These are phyloP conservation scores for Coniochaeta sp. DNA, from an alignment of 2,329 filamentous ascomycete species.

Conservation along the genomic window DNA sequence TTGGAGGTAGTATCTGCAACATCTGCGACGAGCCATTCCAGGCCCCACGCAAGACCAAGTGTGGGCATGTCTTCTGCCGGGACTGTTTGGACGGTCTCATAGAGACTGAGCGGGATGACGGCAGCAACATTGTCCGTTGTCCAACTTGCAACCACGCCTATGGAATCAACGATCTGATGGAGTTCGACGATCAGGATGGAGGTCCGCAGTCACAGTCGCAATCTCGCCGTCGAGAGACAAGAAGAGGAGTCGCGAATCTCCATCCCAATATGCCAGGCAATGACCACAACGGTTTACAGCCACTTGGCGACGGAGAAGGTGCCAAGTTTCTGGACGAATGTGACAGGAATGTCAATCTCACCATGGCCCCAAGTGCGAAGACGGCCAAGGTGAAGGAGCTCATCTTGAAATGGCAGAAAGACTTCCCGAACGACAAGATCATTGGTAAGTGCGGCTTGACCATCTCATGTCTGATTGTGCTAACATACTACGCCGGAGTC, in stretches of 20 bases:
- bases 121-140: neutral
- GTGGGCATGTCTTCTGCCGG: constrained; percentile 24
- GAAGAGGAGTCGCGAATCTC: no score
- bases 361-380: constrained; percentile 21
- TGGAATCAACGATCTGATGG: neutral
- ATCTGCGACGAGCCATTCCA: neutral
- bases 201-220: neutral
- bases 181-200: neutral
- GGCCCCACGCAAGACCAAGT: constrained; percentile 15
- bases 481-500: constrained; percentile 17
- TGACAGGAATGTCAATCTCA: constrained; percentile 7
- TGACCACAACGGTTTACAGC: constrained; percentile 14
- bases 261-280: constrained; percentile 12
- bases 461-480: neutral
- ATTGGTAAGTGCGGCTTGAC: constrained; percentile 22
- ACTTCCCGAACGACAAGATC: constrained; percentile 28
- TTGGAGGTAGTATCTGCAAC: constrained; percentile 2
- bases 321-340: constrained; percentile 15
- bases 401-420: constrained; percentile 21
- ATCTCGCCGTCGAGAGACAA: neutral
- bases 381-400: constrained; percentile 22
- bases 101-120: neutral
- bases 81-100: constrained; percentile 12
- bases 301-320: constrained; percentile 3
- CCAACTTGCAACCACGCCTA: neutral